phyloP scores from a whole-genome alignment of 2,329 filamentous ascomycete species.

The Fusarium albidum region DNA sequence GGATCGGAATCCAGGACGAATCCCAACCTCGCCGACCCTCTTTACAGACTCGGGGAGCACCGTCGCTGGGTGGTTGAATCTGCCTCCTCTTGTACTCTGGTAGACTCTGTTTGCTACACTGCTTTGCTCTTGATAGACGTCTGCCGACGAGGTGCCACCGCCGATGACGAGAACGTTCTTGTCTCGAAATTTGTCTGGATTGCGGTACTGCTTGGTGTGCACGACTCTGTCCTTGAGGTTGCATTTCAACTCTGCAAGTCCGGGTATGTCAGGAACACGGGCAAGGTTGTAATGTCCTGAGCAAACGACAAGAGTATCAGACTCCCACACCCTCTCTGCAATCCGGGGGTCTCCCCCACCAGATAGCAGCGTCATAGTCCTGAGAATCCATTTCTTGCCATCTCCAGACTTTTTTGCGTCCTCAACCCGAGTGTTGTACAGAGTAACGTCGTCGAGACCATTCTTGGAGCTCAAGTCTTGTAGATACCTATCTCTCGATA shows the following conservation, averaged over 20 bases:
- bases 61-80: constrained; percentile 63
- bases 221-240: constrained; percentile 60
- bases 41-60: constrained; percentile 62
- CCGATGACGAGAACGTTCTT: constrained; percentile 63
- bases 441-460: constrained; percentile 57
- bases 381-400: constrained; percentile 57
- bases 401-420: constrained; percentile 53
- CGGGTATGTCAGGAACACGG: constrained; percentile 66
- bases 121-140: constrained; percentile 52
- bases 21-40: constrained; percentile 59
- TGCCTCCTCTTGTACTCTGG: constrained; percentile 63
- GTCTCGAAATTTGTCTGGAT: constrained; percentile 63
- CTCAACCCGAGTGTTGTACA: constrained; percentile 67
- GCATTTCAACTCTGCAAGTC: constrained; percentile 65
- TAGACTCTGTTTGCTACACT: constrained; percentile 48
- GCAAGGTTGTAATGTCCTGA: constrained; percentile 73
- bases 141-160: constrained; percentile 53
- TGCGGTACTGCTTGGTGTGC: constrained; percentile 78
- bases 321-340: constrained; percentile 44
- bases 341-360: constrained; percentile 36
- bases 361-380: constrained; percentile 53
- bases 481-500: constrained; percentile 68
- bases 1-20: constrained; percentile 49
- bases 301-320: constrained; percentile 73
- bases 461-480: constrained; percentile 60